Evolutionary conservation across 2,329 filamentous ascomycete species (phyloP).

Genomic region (Ascochyta rabiei): DNA sequence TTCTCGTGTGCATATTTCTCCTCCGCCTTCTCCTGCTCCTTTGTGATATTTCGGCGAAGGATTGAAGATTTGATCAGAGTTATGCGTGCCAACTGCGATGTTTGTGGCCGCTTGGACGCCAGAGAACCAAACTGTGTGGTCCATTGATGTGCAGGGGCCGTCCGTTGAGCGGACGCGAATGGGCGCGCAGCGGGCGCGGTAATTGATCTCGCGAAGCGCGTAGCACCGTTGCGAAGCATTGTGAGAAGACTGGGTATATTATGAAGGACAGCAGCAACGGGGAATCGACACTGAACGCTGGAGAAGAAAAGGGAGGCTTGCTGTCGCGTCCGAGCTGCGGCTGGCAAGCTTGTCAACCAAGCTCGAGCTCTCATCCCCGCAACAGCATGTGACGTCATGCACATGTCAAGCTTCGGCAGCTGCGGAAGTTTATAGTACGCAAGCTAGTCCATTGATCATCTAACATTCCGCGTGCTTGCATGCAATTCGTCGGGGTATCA

Average conservation of each 20-base stretch:
- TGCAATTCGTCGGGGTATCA: neutral
- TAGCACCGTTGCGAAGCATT: constrained; percentile 55
- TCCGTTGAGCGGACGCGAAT: constrained; percentile 30
- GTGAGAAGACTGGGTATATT: constrained; percentile 8
- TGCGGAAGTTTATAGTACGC: constrained; percentile 1
- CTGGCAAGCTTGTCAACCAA: constrained; percentile 12
- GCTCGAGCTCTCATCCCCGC: constrained; percentile 16
- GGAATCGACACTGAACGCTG: neutral
- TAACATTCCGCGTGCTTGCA: neutral
- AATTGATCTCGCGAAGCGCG: constrained; percentile 50
- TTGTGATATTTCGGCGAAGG: constrained; percentile 52
- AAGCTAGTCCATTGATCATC: neutral
- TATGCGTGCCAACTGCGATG: constrained; percentile 33
- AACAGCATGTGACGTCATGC: constrained; percentile 10
- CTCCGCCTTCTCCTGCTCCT: constrained; percentile 63
- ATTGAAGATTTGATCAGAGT: constrained; percentile 43
- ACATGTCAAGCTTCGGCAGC: constrained; percentile 14
- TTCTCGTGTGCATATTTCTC: constrained; percentile 60
- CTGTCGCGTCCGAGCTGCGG: neutral
- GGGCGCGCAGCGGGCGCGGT: constrained; percentile 38
- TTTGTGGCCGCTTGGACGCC: constrained; percentile 43
- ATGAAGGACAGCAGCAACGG: neutral
- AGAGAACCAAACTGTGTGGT: constrained; percentile 52
- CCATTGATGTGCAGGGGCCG: constrained; percentile 41
- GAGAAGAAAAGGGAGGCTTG: constrained; percentile 7